Conservation (phyloP, 2,329 filamentous ascomycete species). For the Pyrenophora tritici-repentis region DNA sequence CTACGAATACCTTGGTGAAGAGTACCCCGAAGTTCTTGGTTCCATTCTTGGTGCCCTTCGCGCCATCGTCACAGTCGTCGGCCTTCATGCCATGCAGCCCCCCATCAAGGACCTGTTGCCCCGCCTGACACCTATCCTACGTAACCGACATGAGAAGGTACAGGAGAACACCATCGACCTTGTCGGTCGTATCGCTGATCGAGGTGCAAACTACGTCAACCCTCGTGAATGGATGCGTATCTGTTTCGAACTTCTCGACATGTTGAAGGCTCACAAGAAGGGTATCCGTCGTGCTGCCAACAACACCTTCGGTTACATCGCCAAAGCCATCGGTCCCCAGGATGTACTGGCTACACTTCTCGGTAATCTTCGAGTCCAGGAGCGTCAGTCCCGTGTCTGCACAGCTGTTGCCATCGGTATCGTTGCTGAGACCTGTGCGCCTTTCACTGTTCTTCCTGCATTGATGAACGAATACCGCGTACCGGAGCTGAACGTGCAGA, state of each 20-base stretch:
- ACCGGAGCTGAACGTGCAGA: conserved; percentile 97
- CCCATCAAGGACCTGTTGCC: conserved; percentile 96
- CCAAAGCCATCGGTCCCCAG: conserved; percentile 97
- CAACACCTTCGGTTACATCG: conserved; percentile 99
- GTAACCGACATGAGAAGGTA: conserved; percentile 98
- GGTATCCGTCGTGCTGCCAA: conserved; percentile 97
- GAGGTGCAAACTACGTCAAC: conserved; percentile 94
- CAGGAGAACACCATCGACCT: conserved; percentile 99
- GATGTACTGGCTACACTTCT: conserved; percentile 94
- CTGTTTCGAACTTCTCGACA: conserved; percentile 97
- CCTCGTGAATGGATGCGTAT: conserved; percentile 99
- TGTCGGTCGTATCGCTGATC: conserved; percentile 95
- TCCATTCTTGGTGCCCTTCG: conserved; percentile 94
- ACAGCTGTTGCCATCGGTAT: conserved; percentile 98
- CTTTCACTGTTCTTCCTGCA: conserved; percentile 96
- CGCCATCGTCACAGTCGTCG: conserved; percentile 96
- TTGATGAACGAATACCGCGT: conserved; percentile 99
- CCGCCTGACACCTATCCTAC: conserved; percentile 93
- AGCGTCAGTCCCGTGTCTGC: conserved; percentile 97
- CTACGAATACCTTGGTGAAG: conserved; percentile 97
- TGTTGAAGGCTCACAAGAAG: conserved; percentile 99
- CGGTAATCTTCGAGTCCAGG: conserved; percentile 95
- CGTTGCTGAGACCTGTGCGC: conserved; percentile 95
- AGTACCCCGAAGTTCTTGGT: conserved; percentile 96
- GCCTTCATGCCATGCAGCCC: conserved; percentile 97